Evolutionary conservation across 2,329 filamentous ascomycete genomes (phyloP).

Genomic region (Ophiognomonia clavigignenti-juglandacearum): DNA sequence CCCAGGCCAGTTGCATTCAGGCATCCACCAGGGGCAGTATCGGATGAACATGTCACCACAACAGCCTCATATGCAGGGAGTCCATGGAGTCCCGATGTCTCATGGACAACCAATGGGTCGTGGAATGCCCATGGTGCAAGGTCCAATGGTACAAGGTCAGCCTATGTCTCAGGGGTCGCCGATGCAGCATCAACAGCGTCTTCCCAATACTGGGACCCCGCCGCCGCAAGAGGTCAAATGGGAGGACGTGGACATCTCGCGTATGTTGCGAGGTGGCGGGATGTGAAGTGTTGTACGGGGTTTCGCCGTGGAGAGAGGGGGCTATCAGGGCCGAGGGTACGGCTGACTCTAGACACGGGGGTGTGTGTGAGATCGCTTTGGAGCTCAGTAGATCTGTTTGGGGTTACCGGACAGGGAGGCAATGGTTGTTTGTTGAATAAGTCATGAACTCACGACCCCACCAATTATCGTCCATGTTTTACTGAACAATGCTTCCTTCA

Average conservation of each 20-base stretch:
- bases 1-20: constrained; percentile 10
- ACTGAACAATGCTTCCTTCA: too few relatives aligned
- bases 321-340: too few relatives aligned
- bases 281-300: constrained; percentile 10
- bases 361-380: too few relatives aligned
- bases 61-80: constrained; percentile 19
- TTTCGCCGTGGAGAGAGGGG: not conserved
- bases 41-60: constrained; percentile 5
- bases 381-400: too few relatives aligned
- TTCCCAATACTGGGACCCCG: constrained; percentile 7
- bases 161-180: constrained; percentile 23
- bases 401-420: too few relatives aligned
- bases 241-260: constrained; percentile 39
- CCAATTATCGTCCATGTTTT: too few relatives aligned
- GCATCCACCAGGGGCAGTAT: constrained; percentile 10
- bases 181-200: constrained; percentile 23
- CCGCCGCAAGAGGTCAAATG: constrained; percentile 31
- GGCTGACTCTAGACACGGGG: too few relatives aligned
- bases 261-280: constrained; percentile 33
- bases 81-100: constrained; percentile 18
- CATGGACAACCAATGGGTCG: not conserved
- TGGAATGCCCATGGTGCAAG: not conserved
- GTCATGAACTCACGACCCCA: too few relatives aligned
- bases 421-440: too few relatives aligned
- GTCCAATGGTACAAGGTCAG: too few relatives aligned